Base-by-base conservation (phyloP, 331 rosid genomes). In the Rhamnella rubrinervis region DNA sequence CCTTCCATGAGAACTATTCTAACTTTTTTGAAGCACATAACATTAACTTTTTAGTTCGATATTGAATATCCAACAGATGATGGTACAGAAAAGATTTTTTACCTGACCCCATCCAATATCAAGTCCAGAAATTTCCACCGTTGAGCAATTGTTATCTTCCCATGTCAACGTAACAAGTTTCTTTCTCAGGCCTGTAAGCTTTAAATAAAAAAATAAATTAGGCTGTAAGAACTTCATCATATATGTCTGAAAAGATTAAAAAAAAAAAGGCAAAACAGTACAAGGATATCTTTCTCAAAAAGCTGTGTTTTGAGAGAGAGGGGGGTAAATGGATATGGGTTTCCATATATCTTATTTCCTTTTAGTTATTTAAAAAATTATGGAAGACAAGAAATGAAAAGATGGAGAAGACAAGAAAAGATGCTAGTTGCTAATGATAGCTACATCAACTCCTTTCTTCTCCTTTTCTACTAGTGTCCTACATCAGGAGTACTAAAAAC, bases 51-150 rank as follows among this genome's bases (percentile, higher is more conserved):
- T 37, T 14, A 19, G 39, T 21, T 31, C 64, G 16, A 56, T 20
- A 60, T 38, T 11, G 37, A 71, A 59, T 40, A 61, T 49, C 58
- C 39, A 59, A 13, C 14, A 55, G 6, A 31, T 53, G 31, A 72
- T 55, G 65, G 53, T 60, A 61, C 52, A 38, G 18, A 63, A 64
- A 63, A 35, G 44, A 72, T n/a, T 44, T 63, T 63, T 79, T 78
- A 95, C 97, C 97, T 95, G 99, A 41, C 96, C 99, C 97, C 99
- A 95, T 77, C 99, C 99, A 68, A 95, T 81, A 80, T 95, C 96
- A 66, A 95, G 97, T 71, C 97, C 99, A 8, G 97, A 81, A 71
- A 91, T 80, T 80, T 91, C 99, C 67, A 91, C 97, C 2, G 76
- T 64, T 52, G 96, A 81, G 92, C 91, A 87, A 70, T 78, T 77